phyloP scores from a whole-genome alignment of 1,284 basidiomycete species.

The Dichomitus squalens region DNA sequence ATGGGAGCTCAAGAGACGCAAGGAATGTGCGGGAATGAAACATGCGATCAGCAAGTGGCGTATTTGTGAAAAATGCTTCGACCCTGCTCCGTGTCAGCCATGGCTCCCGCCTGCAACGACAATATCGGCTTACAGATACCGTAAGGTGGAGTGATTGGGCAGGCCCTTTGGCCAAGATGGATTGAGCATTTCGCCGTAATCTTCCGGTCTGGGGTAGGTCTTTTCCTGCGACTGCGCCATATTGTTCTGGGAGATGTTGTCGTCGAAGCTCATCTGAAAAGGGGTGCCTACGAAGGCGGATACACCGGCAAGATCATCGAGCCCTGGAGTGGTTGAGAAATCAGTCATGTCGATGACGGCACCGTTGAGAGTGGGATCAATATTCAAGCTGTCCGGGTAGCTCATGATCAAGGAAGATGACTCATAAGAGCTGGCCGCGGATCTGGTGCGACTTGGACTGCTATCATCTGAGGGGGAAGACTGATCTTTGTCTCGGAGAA shows the following conservation, averaged over 20 bases:
- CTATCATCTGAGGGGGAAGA: background rate
- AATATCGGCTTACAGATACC: slow-evolving; percentile 55
- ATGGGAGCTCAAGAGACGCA: slow-evolving; percentile 61
- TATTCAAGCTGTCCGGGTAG: background rate
- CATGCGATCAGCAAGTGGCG: slow-evolving; percentile 66
- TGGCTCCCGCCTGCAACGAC: background rate
- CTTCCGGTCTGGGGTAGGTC: background rate
- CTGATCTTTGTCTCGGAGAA: slow-evolving; percentile 42
- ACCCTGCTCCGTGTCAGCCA: slow-evolving; percentile 44
- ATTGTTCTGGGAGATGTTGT: background rate
- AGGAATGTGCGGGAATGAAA: slow-evolving; percentile 70
- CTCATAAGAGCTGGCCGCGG: background rate
- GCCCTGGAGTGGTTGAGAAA: slow-evolving; percentile 12
- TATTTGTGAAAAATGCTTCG: slow-evolving; percentile 72
- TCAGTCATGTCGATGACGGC: slow-evolving; percentile 2
- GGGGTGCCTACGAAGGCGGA: slow-evolving; percentile 9
- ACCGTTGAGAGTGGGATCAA: background rate
- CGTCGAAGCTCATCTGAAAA: background rate
- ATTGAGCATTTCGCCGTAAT: slow-evolving; percentile 39
- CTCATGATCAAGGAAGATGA: background rate
- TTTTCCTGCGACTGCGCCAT: slow-evolving; percentile 4
- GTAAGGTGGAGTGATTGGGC: slow-evolving; percentile 58
- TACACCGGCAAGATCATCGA: slow-evolving; percentile 26
- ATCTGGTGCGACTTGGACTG: background rate
- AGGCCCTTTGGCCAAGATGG: slow-evolving; percentile 65